phyloP scores from a whole-genome alignment of 192 early-diverging fungal species.

The Rhizophagus sp. region DNA sequence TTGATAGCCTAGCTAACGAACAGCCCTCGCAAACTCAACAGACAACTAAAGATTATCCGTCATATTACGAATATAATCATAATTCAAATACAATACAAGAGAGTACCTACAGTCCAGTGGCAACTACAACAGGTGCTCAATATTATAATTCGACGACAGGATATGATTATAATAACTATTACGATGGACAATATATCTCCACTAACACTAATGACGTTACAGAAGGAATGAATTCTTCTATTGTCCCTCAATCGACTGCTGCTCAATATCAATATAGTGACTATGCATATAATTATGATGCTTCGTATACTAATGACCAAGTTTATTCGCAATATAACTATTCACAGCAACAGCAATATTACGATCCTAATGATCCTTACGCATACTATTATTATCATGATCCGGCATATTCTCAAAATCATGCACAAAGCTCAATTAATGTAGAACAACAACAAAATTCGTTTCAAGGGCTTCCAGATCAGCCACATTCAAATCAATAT shows the following conservation, averaged over 20 bases:
- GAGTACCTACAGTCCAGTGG: too few species aligned
- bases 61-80: neutral
- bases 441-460: neutral
- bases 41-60: neutral
- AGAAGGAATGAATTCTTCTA: neutral
- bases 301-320: conserved; percentile 10
- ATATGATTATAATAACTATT: neutral
- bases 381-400: neutral
- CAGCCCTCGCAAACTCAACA: neutral
- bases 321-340: conserved; percentile 28
- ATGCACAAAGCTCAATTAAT: neutral
- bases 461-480: neutral
- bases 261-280: neutral
- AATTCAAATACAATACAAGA: neutral
- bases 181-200: neutral
- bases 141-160: neutral
- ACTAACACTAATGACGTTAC: neutral
- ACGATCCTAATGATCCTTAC: conserved; percentile 20
- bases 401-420: neutral
- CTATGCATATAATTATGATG: neutral
- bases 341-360: conserved; percentile 23
- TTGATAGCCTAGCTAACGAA: neutral
- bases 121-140: neutral
- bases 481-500: neutral
- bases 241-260: neutral